phyloP scores from a whole-genome alignment of 371 early-diverging fungal species.

The Haplosporangium sp. region DNA sequence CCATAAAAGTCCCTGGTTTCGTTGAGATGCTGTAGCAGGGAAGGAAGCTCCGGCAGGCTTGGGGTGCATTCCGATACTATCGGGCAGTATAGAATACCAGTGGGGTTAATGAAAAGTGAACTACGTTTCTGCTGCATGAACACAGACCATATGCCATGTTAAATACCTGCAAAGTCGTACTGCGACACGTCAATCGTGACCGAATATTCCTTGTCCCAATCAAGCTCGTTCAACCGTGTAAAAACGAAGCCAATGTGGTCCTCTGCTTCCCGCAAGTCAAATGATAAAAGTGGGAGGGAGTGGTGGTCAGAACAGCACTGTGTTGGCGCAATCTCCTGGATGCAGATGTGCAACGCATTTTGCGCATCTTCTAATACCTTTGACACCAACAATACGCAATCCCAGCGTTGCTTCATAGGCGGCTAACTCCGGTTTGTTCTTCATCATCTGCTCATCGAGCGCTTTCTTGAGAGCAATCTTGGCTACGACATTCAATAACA shows the following conservation, averaged over 20 bases:
- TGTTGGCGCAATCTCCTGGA: background rate
- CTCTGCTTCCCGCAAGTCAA: constrained; percentile 10
- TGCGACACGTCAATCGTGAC: constrained; percentile 42
- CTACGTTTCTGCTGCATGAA: background rate
- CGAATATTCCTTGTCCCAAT: constrained; percentile 45
- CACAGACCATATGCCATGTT: background rate
- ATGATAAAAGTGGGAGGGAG: background rate
- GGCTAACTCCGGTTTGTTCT: constrained; percentile 49
- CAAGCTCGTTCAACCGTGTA: constrained; percentile 44
- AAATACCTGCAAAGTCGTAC: constrained; percentile 41
- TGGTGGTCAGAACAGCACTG: background rate
- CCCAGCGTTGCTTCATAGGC: constrained; percentile 32
- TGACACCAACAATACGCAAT: constrained; percentile 49
- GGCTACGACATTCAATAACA: constrained; percentile 7
- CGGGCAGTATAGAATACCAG: background rate
- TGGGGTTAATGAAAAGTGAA: background rate
- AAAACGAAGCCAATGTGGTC: constrained; percentile 54
- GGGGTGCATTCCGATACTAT: constrained; percentile 42
- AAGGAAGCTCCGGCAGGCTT: constrained; percentile 25
- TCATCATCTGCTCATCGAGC: constrained; percentile 41
- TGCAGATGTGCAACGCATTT: background rate
- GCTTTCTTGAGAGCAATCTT: constrained; percentile 47
- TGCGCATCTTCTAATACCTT: constrained; percentile 18
- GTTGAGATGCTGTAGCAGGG: constrained; percentile 29
- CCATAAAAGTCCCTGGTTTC: constrained; percentile 43